Evolutionary conservation across 768 basidiomycete genomes (phyloP), one percentile per base, ranked within the genome.

Genomic region (Boletus rufocinnamomeus): DNA sequence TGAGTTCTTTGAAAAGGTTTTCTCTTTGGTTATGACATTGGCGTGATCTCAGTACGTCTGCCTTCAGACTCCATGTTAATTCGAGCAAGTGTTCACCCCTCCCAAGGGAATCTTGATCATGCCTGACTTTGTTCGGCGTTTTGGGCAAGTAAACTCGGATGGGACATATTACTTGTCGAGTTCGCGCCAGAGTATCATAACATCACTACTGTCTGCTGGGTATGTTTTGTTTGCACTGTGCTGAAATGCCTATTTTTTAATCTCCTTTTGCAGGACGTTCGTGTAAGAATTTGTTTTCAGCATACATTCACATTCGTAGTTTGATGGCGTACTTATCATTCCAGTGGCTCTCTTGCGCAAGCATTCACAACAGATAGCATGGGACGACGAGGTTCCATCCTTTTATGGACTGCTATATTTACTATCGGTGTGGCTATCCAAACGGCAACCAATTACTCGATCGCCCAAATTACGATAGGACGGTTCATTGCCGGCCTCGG

Each of bases 281-380:
- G 56, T 57, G 58, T 59, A 56, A 65, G 55, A 23, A 10, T 30
- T 17, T 35, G 1, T 19, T 3, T 27, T 10, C 0, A 1, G 6
- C 2, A 28, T 30, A 27, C 25, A 21, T 52, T 43, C 34, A 27
- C 25, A 21, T 52, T 43, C 34, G 1, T 28, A 27, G 9, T 37
- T 60, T 64, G 37, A 59, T 27, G 21, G 4, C 11, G 3, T 23
- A 47, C 9, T 7, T 9, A 4, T 52, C 17, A 25, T 25, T 37
- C 7, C 19, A 83, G 82, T 28, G 88, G 87, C 37, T 85, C 88
- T 11, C 72, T 89, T 25, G 84, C 71, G 0, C 88, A 89, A 62
- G 85, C 88, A 14, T 62, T 62, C 38, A 62, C 61, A 4, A 62
- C 60, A 11, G 61, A 62, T 25, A 62, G 61, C 30, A 62, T 62